These are phyloP conservation scores for Epithemia pelagica DNA, from an alignment of 108 stramenopile species.

Conservation along the genomic window DNA sequence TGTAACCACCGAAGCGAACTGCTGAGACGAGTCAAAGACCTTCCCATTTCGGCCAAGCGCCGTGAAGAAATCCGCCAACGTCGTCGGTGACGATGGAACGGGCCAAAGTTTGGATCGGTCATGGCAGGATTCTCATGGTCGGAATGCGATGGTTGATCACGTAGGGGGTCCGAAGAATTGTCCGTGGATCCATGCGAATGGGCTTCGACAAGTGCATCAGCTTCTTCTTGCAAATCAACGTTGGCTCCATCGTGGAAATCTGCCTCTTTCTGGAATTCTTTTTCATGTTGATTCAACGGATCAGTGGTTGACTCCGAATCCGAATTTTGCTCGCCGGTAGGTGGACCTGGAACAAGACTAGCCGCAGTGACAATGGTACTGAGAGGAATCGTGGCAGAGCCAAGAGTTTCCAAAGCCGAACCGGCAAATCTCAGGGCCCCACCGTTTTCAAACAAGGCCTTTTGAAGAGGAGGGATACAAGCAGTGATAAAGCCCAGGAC, in stretches of 20 bases:
- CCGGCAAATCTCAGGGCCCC: conserved; percentile 64
- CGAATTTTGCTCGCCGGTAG: conserved; percentile 6
- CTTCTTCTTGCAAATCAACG: conserved; percentile 9
- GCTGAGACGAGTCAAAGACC: conserved; percentile 15
- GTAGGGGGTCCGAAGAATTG: conserved; percentile 19
- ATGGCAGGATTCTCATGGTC: conserved; percentile 19
- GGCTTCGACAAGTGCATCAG: neutral
- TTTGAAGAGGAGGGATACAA: conserved; percentile 55
- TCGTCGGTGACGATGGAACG: conserved; percentile 20
- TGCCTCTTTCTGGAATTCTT: neutral
- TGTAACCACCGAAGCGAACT: conserved; percentile 53
- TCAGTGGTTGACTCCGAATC: too few relatives aligned
- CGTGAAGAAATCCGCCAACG: conserved; percentile 16
- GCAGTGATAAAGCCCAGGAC: conserved; percentile 57
- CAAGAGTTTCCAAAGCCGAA: conserved; percentile 58
- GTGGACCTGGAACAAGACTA: conserved; percentile 33
- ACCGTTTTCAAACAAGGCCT: conserved; percentile 50
- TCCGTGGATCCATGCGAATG: conserved; percentile 8
- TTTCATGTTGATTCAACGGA: too few relatives aligned
- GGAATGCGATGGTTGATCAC: conserved; percentile 14
- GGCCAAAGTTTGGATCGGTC: conserved; percentile 17
- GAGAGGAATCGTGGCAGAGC: conserved; percentile 34
- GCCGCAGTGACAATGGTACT: conserved; percentile 63
- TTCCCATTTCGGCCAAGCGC: conserved; percentile 10
- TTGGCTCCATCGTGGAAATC: neutral